phyloP scores from a whole-genome alignment of 345 rosid genomes.

The Gossypium thurberi region DNA sequence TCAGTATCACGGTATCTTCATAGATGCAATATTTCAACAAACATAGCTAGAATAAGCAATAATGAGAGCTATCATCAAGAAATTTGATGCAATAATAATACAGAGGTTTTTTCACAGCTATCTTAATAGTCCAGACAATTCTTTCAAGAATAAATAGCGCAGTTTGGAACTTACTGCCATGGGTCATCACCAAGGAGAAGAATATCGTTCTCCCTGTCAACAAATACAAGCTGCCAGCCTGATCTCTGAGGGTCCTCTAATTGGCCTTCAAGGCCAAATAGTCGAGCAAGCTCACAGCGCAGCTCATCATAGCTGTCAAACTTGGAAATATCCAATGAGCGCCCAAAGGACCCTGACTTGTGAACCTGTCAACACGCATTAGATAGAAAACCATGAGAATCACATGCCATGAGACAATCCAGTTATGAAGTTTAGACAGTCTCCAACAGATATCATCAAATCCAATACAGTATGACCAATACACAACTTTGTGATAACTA shows the following conservation, averaged over 20 bases:
- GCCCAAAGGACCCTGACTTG: constrained; percentile 82
- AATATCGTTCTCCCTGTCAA: constrained; percentile 96
- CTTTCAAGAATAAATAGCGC: neutral
- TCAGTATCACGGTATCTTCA: too few species aligned
- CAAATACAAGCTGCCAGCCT: constrained; percentile 99
- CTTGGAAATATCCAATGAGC: constrained; percentile 81
- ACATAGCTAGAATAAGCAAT: too few species aligned
- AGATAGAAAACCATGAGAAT: neutral
- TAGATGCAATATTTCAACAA: too few species aligned
- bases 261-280: constrained; percentile 99
- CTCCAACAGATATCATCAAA: too few species aligned
- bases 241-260: constrained; percentile 99
- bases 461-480: neutral
- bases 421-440: neutral
- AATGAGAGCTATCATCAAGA: too few species aligned
- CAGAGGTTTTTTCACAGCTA: neutral
- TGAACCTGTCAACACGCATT: constrained; percentile 52
- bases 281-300: constrained; percentile 81
- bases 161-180: constrained; percentile 71
- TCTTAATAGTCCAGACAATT: neutral
- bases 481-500: neutral
- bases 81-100: neutral
- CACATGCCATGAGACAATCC: neutral
- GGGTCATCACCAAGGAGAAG: constrained; percentile 99
- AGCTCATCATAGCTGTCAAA: constrained; percentile 95